Percentiles rank a stretch among this genome's conserved stretches.
These are phyloP conservation scores for Psilocybe subaeruginosa DNA, from an alignment of 768 basidiomycete genomes.

Conservation along the genomic window DNA sequence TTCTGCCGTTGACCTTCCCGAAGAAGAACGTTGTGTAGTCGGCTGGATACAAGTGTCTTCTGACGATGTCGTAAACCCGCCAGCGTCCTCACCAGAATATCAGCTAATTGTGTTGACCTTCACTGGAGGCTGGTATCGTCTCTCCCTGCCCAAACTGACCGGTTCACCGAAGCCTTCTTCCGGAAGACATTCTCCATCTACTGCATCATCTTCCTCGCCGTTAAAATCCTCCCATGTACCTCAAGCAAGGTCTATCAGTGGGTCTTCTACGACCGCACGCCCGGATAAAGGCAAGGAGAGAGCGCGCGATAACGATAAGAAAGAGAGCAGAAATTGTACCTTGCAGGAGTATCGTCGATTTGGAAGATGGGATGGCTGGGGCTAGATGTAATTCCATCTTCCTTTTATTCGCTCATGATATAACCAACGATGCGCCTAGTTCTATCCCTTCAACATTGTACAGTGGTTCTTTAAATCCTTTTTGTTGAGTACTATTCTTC, in stretches of 20 bases:
- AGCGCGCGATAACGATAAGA: slow-evolving; percentile 58
- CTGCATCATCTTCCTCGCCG: slow-evolving; percentile 39
- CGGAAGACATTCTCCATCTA: slow-evolving; percentile 9
- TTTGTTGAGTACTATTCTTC: not conserved
- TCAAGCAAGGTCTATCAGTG: slow-evolving; percentile 51
- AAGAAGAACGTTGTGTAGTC: slow-evolving; percentile 85
- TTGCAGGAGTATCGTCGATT: slow-evolving; percentile 80
- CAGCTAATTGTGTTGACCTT: slow-evolving; percentile 88
- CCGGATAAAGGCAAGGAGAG: slow-evolving; percentile 65
- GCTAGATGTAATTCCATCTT: slow-evolving; percentile 27
- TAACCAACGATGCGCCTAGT: not conserved
- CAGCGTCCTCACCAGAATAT: slow-evolving; percentile 45
- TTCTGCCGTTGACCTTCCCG: slow-evolving; percentile 61
- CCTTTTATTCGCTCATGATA: slow-evolving; percentile 2
- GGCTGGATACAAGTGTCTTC: slow-evolving; percentile 75
- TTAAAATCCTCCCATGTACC: slow-evolving; percentile 37
- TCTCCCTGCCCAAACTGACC: slow-evolving; percentile 57
- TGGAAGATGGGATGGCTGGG: slow-evolving; percentile 93
- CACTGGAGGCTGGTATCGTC: slow-evolving; percentile 90
- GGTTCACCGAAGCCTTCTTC: slow-evolving; percentile 19
- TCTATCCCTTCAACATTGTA: not conserved
- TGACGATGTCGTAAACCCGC: slow-evolving; percentile 33
- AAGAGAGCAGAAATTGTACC: slow-evolving; percentile 66
- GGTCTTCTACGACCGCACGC: slow-evolving; percentile 51
- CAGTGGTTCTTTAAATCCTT: not conserved